Evolutionary conservation across 2,329 filamentous ascomycete species (phyloP).

Genomic region (Penicillium sp.): DNA sequence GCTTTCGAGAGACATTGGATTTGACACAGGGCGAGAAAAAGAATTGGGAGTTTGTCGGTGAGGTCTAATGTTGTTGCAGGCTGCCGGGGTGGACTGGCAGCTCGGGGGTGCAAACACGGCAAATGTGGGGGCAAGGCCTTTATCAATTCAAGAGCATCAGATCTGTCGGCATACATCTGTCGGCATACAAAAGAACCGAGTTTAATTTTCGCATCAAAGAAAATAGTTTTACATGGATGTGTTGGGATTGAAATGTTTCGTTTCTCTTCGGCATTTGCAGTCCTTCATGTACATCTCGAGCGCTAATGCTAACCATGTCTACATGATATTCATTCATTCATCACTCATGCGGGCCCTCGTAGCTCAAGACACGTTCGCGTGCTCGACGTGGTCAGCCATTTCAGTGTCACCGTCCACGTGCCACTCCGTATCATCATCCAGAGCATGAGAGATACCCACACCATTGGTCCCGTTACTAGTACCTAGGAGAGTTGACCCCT

Average conservation of each 20-base stretch:
- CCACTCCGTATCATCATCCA: slow-evolving; percentile 15
- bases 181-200: neutral
- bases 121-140: slow-evolving; percentile 24
- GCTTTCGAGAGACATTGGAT: slow-evolving; percentile 37
- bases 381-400: slow-evolving; percentile 18
- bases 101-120: slow-evolving; percentile 23
- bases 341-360: slow-evolving; percentile 17
- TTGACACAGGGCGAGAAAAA: neutral
- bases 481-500: slow-evolving; percentile 27
- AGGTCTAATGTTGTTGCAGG: neutral
- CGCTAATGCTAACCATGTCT: neutral
- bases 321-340: slow-evolving; percentile 15
- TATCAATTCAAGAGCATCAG: neutral
- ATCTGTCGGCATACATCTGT: neutral
- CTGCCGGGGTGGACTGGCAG: neutral
- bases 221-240: neutral
- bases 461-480: slow-evolving; percentile 17
- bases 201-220: neutral
- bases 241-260: neutral
- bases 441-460: slow-evolving; percentile 9
- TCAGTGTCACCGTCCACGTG: slow-evolving; percentile 13
- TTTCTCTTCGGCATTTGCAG: neutral
- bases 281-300: neutral
- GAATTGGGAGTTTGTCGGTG: neutral
- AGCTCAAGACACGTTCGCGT: slow-evolving; percentile 6